Percentiles rank a stretch among this genome's conserved stretches.
phyloP scores from a whole-genome alignment of 352 stramenopile genomes.

The Phytopythium aichiense region DNA sequence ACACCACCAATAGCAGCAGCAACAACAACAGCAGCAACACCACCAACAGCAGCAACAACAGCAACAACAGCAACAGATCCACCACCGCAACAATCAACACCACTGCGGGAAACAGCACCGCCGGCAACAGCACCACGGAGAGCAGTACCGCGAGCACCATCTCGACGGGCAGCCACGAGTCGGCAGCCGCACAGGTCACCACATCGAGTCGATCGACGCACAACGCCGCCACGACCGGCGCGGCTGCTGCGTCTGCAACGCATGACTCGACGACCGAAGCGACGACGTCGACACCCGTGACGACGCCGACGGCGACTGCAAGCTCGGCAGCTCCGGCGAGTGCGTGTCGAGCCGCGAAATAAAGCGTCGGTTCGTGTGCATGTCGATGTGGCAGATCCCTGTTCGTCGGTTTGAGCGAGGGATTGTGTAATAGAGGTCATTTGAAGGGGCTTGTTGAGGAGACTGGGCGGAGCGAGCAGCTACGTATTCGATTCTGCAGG shows the following conservation, averaged over 20 bases:
- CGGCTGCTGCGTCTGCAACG: not conserved
- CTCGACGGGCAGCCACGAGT: not conserved
- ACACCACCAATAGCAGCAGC: not conserved
- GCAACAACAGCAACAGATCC: not conserved
- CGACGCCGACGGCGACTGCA: not conserved
- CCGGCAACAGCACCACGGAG: not conserved
- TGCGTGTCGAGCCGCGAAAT: not conserved
- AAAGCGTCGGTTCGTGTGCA: not conserved
- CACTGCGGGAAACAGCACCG: not conserved
- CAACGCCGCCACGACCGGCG: not conserved
- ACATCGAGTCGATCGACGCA: too few relatives aligned
- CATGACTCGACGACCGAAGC: not conserved
- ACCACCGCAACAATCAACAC: too few relatives aligned
- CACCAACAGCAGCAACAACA: not conserved
- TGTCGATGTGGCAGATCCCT: not conserved
- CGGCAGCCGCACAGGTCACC: not conserved
- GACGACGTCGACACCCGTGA: not conserved
- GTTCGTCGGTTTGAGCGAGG: not conserved
- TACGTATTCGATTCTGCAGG: not conserved
- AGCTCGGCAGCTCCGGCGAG: not conserved
- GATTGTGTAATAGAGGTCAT: not conserved
- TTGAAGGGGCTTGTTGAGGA: not conserved
- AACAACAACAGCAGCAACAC: not conserved
- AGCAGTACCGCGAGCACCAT: slow-evolving; percentile 5
- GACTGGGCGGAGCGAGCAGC: not conserved